phyloP scores from a whole-genome alignment of 2,329 filamentous ascomycete species.

The Talaromyces marneffei region DNA sequence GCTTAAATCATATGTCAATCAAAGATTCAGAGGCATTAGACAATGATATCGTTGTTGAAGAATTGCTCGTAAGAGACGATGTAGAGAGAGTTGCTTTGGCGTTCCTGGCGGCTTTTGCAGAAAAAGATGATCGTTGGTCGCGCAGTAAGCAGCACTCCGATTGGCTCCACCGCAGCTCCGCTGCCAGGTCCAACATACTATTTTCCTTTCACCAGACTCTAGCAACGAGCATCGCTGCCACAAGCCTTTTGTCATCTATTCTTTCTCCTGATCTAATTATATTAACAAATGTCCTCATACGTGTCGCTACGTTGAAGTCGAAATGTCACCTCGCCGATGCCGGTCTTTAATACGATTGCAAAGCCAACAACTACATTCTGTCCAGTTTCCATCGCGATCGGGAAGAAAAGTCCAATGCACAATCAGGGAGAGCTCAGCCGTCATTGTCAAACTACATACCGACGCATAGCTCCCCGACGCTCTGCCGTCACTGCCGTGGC shows the following conservation, averaged over 20 bases:
- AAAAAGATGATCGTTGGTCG: slow-evolving; percentile 30
- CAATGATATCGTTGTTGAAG: not conserved
- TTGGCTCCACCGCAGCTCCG: slow-evolving; percentile 33
- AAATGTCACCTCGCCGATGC: slow-evolving; percentile 61
- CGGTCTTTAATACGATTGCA: slow-evolving; percentile 52
- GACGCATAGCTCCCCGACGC: slow-evolving; percentile 19
- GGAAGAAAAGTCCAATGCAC: slow-evolving; percentile 1
- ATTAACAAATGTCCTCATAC: slow-evolving; percentile 18
- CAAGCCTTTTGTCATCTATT: not conserved
- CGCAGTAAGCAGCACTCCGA: slow-evolving; percentile 29
- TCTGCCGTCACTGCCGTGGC: slow-evolving; percentile 37
- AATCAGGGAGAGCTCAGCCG: not conserved
- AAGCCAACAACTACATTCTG: slow-evolving; percentile 46
- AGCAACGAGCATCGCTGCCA: not conserved
- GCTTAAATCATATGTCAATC: not conserved
- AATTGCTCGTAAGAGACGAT: not conserved
- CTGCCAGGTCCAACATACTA: slow-evolving; percentile 18
- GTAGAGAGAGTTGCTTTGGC: not conserved
- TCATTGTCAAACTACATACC: not conserved
- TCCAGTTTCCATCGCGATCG: slow-evolving; percentile 20
- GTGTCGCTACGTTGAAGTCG: slow-evolving; percentile 41
- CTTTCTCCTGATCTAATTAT: not conserved
- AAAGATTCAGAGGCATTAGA: not conserved
- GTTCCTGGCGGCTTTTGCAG: slow-evolving; percentile 14
- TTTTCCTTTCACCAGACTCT: not conserved